Evolutionary conservation across 352 stramenopile genomes (phyloP).

Genomic region (Phytophthora sojae): DNA sequence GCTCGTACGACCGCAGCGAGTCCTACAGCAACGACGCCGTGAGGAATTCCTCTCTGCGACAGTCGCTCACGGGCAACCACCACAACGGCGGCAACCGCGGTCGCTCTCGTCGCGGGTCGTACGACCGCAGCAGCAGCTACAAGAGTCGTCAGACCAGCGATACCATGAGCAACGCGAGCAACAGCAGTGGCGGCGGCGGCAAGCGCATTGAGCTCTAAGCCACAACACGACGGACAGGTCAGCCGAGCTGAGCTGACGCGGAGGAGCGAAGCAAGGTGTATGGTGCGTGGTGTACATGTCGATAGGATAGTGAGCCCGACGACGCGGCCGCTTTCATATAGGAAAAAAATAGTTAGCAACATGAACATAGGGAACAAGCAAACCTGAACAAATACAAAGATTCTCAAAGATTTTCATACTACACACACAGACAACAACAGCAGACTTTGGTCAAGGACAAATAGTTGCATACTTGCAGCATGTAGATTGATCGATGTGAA

Average conservation of each 20-base stretch:
- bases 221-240: slow-evolving; percentile 29
- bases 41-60: slow-evolving; percentile 47
- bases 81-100: slow-evolving; percentile 48
- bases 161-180: slow-evolving; percentile 66
- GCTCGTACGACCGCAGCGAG: slow-evolving; percentile 64
- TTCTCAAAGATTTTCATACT: slow-evolving; percentile 17
- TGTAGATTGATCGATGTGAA: not conserved
- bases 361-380: slow-evolving; percentile 35
- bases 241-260: slow-evolving; percentile 34
- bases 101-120: slow-evolving; percentile 66
- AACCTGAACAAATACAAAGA: slow-evolving; percentile 29
- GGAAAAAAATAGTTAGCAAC: slow-evolving; percentile 41
- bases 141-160: slow-evolving; percentile 48
- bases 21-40: slow-evolving; percentile 35
- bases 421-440: not conserved
- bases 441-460: not conserved
- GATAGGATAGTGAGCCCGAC: slow-evolving; percentile 20
- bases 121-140: slow-evolving; percentile 60
- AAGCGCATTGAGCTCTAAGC: slow-evolving; percentile 82
- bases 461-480: no score
- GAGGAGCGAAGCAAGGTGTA: slow-evolving; percentile 35
- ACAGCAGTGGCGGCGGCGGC: slow-evolving; percentile 54
- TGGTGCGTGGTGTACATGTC: slow-evolving; percentile 42
- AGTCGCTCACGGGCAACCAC: slow-evolving; percentile 48
- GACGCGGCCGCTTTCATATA: slow-evolving; percentile 25